Conservation (phyloP, 495 filamentous ascomycete species). For the Aspergillus heteromorphus region DNA sequence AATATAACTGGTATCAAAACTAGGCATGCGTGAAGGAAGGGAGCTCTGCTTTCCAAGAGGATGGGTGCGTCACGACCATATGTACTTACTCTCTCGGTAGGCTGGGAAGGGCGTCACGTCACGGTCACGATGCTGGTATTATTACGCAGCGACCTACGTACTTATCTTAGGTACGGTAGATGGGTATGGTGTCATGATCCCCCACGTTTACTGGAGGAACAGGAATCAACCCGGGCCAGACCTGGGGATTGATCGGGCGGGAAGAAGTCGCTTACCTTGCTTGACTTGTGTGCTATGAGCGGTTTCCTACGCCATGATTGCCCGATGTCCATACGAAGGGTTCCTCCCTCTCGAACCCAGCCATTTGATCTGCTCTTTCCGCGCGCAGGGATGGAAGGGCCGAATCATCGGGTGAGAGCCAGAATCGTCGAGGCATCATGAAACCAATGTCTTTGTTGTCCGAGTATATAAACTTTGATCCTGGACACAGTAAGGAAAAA, state of each 20-base stretch:
- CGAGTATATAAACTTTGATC: conserved; percentile 3
- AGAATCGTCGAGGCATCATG: not conserved
- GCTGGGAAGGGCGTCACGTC: too few relatives aligned
- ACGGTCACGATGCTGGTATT: not conserved
- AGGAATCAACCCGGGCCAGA: too few relatives aligned
- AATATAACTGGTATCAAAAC: not conserved
- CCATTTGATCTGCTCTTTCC: not conserved
- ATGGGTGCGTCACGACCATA: too few relatives aligned
- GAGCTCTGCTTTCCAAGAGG: too few relatives aligned
- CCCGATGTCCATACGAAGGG: not conserved
- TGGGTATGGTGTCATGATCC: too few relatives aligned
- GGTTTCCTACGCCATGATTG: too few relatives aligned
- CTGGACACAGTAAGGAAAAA: not conserved
- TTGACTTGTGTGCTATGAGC: not conserved
- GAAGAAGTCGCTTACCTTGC: not conserved
- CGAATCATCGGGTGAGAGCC: not conserved
- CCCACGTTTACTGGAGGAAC: too few relatives aligned
- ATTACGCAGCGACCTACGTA: too few relatives aligned
- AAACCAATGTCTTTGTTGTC: not conserved
- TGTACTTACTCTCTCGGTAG: too few relatives aligned
- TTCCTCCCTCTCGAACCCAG: not conserved
- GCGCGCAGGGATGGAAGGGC: not conserved
- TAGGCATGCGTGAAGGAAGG: not conserved
- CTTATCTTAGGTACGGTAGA: too few relatives aligned
- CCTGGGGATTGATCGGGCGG: too few relatives aligned